These are phyloP conservation scores for Waitea zeae DNA, from an alignment of 1,284 basidiomycete genomes.

Conservation along the genomic window DNA sequence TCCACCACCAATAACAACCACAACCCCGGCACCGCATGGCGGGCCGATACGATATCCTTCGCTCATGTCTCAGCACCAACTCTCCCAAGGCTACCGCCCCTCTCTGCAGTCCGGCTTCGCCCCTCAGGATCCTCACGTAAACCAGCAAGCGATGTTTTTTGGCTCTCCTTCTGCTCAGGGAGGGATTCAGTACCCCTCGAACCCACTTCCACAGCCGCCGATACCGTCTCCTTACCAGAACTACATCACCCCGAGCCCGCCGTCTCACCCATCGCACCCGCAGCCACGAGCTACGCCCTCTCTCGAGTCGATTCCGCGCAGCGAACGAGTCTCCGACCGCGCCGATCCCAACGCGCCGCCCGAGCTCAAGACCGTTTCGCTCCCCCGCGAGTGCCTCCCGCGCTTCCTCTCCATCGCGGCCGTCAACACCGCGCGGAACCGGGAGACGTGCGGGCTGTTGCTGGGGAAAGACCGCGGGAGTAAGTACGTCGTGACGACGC, in stretches of 20 bases:
- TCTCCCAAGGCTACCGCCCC: slow-evolving; percentile 48
- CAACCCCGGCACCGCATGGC: slow-evolving; percentile 32
- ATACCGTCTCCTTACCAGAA: too few relatives aligned
- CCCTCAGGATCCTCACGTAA: too few relatives aligned
- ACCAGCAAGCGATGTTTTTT: slow-evolving; percentile 12
- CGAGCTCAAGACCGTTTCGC: slow-evolving; percentile 36
- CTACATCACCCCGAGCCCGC: too few relatives aligned
- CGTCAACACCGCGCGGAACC: slow-evolving; percentile 37
- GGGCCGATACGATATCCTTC: slow-evolving; percentile 36
- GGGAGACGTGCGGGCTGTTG: slow-evolving; percentile 51
- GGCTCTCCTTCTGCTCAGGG: slow-evolving; percentile 10
- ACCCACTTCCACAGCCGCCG: too few relatives aligned
- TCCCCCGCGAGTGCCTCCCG: slow-evolving; percentile 53
- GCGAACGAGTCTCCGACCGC: slow-evolving; percentile 1
- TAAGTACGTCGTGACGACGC: slow-evolving; percentile 53
- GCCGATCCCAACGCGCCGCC: slow-evolving; percentile 11
- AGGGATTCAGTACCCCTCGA: too few relatives aligned
- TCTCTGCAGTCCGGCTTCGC: slow-evolving; percentile 37
- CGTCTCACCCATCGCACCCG: too few relatives aligned
- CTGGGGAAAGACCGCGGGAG: slow-evolving; percentile 37
- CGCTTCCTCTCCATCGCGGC: slow-evolving; percentile 56
- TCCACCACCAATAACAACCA: slow-evolving; percentile 38
- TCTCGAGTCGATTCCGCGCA: slow-evolving; percentile 7
- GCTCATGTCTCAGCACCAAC: slow-evolving; percentile 54
- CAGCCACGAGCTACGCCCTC: too few relatives aligned